Conservation (phyloP, 2,329 filamentous ascomycete genomes). For the Trichoderma polysporum region DNA sequence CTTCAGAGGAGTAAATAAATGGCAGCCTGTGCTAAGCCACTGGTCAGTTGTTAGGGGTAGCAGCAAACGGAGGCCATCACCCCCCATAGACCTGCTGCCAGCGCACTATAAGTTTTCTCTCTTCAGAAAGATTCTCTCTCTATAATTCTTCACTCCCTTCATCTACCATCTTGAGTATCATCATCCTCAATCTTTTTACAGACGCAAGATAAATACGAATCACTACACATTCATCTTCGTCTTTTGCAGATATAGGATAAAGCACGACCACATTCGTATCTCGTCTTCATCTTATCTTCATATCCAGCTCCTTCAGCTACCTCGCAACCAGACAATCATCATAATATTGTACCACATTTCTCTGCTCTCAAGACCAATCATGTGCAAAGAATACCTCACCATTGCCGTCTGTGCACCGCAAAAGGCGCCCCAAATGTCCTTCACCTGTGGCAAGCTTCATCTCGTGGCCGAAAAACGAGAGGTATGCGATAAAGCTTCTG, state of each 20-base stretch:
- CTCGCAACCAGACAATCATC: no score
- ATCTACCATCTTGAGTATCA: not conserved
- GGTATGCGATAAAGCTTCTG: slow-evolving; percentile 23
- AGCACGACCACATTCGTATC: not conserved
- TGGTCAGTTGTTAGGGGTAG: not conserved
- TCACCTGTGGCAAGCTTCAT: slow-evolving; percentile 29
- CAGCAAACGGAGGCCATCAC: not conserved
- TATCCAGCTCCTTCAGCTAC: no score
- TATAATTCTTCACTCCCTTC: not conserved
- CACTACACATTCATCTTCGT: no score
- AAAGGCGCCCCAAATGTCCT: not conserved
- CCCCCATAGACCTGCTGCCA: not conserved
- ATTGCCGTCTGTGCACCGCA: slow-evolving; percentile 28
- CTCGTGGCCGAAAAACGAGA: slow-evolving; percentile 23
- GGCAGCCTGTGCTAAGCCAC: not conserved
- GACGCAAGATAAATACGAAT: no score
- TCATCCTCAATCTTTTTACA: not conserved
- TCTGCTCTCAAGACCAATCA: not conserved
- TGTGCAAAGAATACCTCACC: slow-evolving; percentile 28
- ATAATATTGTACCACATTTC: not conserved
- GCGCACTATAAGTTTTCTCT: no score
- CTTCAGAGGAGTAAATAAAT: not conserved
- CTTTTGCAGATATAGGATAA: no score
- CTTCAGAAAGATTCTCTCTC: not conserved
- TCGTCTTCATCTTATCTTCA: not conserved